Evolutionary conservation across 805 yeast species (phyloP).

Genomic region (Metschnikowia proteae): DNA sequence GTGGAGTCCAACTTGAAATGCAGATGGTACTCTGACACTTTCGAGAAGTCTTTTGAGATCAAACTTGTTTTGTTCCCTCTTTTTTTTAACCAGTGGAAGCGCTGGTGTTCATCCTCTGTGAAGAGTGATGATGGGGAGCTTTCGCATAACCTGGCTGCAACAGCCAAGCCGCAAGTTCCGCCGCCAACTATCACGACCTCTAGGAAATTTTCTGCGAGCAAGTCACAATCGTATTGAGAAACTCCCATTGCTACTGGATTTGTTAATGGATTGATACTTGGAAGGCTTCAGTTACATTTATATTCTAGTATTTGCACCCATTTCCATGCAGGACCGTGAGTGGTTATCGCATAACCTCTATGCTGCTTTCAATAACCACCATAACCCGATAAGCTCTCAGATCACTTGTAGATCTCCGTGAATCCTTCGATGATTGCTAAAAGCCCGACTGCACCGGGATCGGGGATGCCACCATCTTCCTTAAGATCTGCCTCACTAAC

Average conservation of each 20-base stretch:
- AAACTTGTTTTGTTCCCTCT: slow-evolving; percentile 27
- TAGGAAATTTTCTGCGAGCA: slow-evolving; percentile 21
- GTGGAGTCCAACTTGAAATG: slow-evolving; percentile 14
- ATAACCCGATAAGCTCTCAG: background rate
- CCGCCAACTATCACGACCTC: slow-evolving; percentile 44
- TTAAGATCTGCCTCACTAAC: slow-evolving; percentile 61
- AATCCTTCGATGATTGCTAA: slow-evolving; percentile 55
- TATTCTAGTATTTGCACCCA: slow-evolving; percentile 13
- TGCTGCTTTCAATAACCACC: background rate
- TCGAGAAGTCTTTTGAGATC: slow-evolving; percentile 11
- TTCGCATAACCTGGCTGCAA: slow-evolving; percentile 41
- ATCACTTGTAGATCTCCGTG: slow-evolving; percentile 9
- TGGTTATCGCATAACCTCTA: slow-evolving; percentile 1
- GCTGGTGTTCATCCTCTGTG: slow-evolving; percentile 46
- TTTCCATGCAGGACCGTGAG: background rate
- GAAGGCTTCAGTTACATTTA: background rate
- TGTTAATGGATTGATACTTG: background rate
- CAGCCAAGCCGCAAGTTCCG: slow-evolving; percentile 44
- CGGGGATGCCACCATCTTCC: slow-evolving; percentile 74
- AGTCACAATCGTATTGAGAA: background rate
- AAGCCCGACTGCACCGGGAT: slow-evolving; percentile 92
- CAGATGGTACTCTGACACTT: slow-evolving; percentile 15
- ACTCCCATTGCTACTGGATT: background rate
- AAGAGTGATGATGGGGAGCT: slow-evolving; percentile 39
- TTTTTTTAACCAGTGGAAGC: slow-evolving; percentile 43